These are phyloP conservation scores for Dictyostelium brefeldianum DNA, from an alignment of 78 protist species.

Conservation along the genomic window DNA sequence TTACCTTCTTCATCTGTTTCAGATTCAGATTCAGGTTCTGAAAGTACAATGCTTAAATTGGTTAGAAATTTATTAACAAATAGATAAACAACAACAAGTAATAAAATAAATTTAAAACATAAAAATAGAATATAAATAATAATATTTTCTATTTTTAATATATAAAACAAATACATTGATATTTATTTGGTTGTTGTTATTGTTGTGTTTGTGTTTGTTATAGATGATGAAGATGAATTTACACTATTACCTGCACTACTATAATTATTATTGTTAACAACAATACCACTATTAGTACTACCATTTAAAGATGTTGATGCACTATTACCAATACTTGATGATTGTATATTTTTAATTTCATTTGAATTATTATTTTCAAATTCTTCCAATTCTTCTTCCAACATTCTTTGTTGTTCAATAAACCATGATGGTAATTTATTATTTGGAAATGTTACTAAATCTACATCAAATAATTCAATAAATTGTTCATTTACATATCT, in stretches of 20 bases:
- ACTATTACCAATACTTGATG: not conserved
- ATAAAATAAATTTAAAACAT: not conserved
- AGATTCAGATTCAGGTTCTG: not conserved
- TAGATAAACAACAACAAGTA: not conserved
- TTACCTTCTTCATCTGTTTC: not conserved
- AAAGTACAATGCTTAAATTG: not conserved
- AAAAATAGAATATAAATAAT: not conserved
- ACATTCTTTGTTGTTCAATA: slow-evolving; percentile 68
- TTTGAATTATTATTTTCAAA: slow-evolving; percentile 4
- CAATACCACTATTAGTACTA: not conserved
- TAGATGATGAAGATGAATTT: slow-evolving; percentile 1
- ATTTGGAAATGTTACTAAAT: slow-evolving; percentile 92
- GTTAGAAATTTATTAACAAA: slow-evolving; percentile 11
- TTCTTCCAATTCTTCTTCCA: slow-evolving; percentile 34
- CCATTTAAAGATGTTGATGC: not conserved
- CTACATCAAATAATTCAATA: slow-evolving; percentile 96
- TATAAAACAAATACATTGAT: not conserved
- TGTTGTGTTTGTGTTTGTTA: not conserved
- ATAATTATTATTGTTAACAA: not conserved
- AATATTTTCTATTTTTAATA: not conserved
- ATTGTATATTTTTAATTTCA: not conserved
- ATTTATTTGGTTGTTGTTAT: not conserved
- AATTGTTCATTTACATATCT: slow-evolving; percentile 96
- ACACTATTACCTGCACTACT: not conserved
- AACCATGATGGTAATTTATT: slow-evolving; percentile 87